Conservation (phyloP, 1,284 basidiomycete genomes). For the Ceratobasidium theobromae region DNA sequence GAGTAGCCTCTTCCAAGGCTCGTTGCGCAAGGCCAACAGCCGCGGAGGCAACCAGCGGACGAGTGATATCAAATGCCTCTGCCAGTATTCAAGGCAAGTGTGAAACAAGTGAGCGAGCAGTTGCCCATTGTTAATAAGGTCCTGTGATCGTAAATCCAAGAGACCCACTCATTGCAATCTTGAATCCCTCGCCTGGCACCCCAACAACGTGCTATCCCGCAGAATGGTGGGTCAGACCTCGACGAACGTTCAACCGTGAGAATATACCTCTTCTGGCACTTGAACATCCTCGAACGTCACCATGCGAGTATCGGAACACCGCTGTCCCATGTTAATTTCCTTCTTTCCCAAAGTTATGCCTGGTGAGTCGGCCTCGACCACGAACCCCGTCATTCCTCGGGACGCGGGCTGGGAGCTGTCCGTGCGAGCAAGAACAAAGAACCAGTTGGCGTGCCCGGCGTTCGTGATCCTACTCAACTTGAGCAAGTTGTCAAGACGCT, state of each 20-base stretch:
- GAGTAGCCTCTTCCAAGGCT: constrained; percentile 53
- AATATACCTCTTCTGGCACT: constrained; percentile 44
- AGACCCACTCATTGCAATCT: constrained; percentile 42
- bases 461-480: constrained; percentile 45
- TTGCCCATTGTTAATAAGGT: no score
- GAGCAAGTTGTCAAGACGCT: neutral
- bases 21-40: constrained; percentile 55
- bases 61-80: constrained; percentile 56
- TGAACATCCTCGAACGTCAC: constrained; percentile 55
- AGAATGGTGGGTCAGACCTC: neutral
- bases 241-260: neutral
- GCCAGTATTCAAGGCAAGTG: constrained; percentile 38
- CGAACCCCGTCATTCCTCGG: constrained; percentile 55
- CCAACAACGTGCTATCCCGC: constrained; percentile 49
- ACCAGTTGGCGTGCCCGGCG: constrained; percentile 54
- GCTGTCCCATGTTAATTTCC: constrained; percentile 60
- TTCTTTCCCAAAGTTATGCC: constrained; percentile 53
- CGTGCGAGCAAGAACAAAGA: constrained; percentile 56
- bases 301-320: constrained; percentile 56
- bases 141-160: neutral
- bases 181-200: constrained; percentile 54
- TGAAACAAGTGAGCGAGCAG: neutral
- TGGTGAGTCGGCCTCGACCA: constrained; percentile 52
- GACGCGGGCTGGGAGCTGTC: constrained; percentile 48
- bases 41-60: constrained; percentile 52